phyloP scores from a whole-genome alignment of 2,329 filamentous ascomycete species.

The Aureobasidium sp. region DNA sequence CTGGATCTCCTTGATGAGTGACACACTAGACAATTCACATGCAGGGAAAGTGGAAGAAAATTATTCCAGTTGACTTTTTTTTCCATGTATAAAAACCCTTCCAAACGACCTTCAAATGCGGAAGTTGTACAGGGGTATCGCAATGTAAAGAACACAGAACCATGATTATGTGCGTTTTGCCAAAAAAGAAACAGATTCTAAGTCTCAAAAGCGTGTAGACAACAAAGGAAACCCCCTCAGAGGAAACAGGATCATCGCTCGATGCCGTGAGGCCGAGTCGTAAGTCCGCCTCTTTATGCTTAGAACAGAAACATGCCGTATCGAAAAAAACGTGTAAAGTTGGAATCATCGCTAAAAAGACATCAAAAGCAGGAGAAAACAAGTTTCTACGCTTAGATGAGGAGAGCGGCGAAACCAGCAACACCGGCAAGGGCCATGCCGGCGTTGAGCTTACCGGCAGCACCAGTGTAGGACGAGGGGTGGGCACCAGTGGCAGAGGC shows the following conservation, averaged over 20 bases:
- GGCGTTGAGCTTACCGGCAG: constrained; percentile 16
- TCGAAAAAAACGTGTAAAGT: background rate
- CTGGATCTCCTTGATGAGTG: no score
- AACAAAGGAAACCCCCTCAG: constrained; percentile 2
- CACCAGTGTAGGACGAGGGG: constrained; percentile 15
- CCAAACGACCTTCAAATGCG: constrained; percentile 1
- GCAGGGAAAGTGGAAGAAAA: background rate
- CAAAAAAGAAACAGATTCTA: background rate
- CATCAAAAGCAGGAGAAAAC: background rate
- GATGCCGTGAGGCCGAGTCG: background rate
- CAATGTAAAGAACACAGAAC: background rate
- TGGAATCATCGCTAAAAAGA: constrained; percentile 3
- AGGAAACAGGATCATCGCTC: background rate
- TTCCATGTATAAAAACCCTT: constrained; percentile 4
- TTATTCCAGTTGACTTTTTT: constrained; percentile 1
- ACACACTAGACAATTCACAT: background rate
- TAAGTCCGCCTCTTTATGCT: background rate
- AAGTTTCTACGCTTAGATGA: constrained; percentile 15
- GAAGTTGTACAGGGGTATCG: background rate
- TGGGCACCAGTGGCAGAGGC: constrained; percentile 12
- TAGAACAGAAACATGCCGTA: background rate
- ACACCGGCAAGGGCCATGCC: constrained; percentile 17
- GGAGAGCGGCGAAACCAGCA: constrained; percentile 18
- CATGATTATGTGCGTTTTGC: constrained; percentile 6
- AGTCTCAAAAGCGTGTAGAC: background rate